Conservation (phyloP, 805 yeast genomes). For the Clavispora carvajalis region DNA sequence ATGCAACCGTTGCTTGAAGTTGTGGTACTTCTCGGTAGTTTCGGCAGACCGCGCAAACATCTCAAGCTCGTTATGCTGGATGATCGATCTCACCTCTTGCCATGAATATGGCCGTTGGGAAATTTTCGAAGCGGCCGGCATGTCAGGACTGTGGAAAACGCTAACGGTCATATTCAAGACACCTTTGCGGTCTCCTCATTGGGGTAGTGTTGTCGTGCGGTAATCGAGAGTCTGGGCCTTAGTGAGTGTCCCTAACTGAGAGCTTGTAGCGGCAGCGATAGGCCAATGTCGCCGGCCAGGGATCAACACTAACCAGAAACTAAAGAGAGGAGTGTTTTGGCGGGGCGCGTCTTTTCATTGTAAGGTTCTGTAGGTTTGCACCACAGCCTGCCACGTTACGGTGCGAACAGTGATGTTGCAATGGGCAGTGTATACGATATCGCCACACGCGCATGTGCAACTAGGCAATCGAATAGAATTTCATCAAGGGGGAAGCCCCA, state of each 20-base stretch:
- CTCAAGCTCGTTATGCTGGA: conserved; percentile 40
- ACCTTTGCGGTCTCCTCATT: neutral
- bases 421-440: neutral
- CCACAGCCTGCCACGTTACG: neutral
- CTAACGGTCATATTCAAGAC: conserved; percentile 6
- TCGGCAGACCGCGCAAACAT: conserved; percentile 44
- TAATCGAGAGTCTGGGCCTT: neutral
- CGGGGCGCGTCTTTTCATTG: too few species aligned
- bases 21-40: conserved; percentile 39
- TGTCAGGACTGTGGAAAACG: conserved; percentile 23
- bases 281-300: too few species aligned
- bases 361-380: too few species aligned
- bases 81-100: conserved; percentile 35
- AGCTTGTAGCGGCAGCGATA: too few species aligned
- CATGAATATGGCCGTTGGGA: conserved; percentile 41
- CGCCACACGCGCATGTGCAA: too few species aligned
- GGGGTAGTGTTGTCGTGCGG: neutral
- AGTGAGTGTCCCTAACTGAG: too few species aligned
- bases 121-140: conserved; percentile 36
- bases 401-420: neutral
- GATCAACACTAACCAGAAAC: too few species aligned
- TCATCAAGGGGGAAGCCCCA: too few species aligned
- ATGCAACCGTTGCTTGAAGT: conserved; percentile 39
- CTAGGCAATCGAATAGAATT: too few species aligned
- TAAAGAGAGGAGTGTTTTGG: too few species aligned